Conservation (phyloP, 2,329 filamentous ascomycete genomes). For the Fusarium cicatricum region DNA sequence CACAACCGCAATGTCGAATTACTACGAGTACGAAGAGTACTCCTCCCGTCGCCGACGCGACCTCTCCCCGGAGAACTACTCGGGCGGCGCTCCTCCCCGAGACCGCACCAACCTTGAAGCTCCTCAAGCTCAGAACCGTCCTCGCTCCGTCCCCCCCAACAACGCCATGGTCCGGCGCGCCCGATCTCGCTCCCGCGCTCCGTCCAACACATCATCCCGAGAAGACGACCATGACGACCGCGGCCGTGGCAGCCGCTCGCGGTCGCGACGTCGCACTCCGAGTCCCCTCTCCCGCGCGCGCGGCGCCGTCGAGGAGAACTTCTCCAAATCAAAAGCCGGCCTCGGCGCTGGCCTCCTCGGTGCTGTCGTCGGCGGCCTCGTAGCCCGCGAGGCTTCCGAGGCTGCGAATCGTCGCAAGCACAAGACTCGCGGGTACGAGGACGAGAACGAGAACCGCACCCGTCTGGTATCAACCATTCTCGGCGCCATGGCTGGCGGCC, state of each 20-base stretch:
- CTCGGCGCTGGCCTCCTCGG: constrained; percentile 62
- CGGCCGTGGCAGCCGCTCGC: constrained; percentile 24
- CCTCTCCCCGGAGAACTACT: constrained; percentile 46
- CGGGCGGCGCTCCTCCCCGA: constrained; percentile 41
- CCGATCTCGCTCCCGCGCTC: constrained; percentile 38
- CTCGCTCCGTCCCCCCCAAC: constrained; percentile 47
- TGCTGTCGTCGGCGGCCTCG: constrained; percentile 62
- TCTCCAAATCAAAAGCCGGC: constrained; percentile 58
- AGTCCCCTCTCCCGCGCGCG: constrained; percentile 53
- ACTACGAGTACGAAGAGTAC: constrained; percentile 44
- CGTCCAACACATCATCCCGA: constrained; percentile 29
- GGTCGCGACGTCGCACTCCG: constrained; percentile 37
- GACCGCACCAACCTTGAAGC: constrained; percentile 44
- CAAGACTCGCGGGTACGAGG: constrained; percentile 40
- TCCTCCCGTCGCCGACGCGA: constrained; percentile 39
- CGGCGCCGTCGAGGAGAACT: constrained; percentile 54
- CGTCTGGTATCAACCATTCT: constrained; percentile 59
- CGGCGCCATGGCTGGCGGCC: constrained; percentile 62
- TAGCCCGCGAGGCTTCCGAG: constrained; percentile 59
- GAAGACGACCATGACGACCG: constrained; percentile 33
- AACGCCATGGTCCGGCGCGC: constrained; percentile 36
- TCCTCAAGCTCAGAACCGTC: constrained; percentile 39
- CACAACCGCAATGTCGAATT: constrained; percentile 34
- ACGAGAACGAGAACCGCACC: constrained; percentile 43
- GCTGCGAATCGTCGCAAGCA: constrained; percentile 47